Evolutionary conservation across 768 basidiomycete species (phyloP).

Genomic region (Pleurotus tuoliensis): DNA sequence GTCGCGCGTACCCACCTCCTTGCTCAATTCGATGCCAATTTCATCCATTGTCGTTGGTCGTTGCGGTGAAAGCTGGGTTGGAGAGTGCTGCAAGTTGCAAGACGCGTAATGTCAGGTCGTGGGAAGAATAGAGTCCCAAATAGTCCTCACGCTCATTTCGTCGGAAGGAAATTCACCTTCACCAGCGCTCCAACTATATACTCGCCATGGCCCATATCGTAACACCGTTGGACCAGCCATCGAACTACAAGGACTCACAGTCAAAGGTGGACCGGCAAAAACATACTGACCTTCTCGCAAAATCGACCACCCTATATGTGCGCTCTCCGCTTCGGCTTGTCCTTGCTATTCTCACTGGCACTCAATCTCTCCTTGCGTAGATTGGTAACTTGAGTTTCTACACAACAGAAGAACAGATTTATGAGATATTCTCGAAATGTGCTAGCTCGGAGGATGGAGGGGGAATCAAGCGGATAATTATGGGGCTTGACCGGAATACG

Average conservation of each 20-base stretch:
- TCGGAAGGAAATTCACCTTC: too few species aligned
- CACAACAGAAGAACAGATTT: constrained; percentile 95
- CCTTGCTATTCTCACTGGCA: neutral
- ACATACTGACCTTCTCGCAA: constrained; percentile 77
- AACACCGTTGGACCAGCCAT: constrained; percentile 82
- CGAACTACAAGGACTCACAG: constrained; percentile 96
- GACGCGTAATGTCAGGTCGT: constrained; percentile 6
- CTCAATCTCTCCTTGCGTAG: constrained; percentile 31
- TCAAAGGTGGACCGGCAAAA: constrained; percentile 70
- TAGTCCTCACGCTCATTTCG: too few species aligned
- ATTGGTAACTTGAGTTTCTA: constrained; percentile 92
- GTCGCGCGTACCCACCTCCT: constrained; percentile 54
- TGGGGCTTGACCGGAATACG: constrained; percentile 90
- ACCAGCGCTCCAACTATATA: neutral
- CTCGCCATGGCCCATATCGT: constrained; percentile 80
- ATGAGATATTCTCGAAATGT: constrained; percentile 89
- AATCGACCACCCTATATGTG: constrained; percentile 92
- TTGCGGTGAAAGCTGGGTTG: neutral
- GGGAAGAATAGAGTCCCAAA: neutral
- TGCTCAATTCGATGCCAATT: constrained; percentile 81
- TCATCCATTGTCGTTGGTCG: constrained; percentile 66
- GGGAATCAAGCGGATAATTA: constrained; percentile 91
- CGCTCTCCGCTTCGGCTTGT: constrained; percentile 21
- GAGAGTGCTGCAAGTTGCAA: neutral
- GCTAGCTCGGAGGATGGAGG: constrained; percentile 82